These are phyloP conservation scores for Carex littledalei DNA, from an alignment of 176 grass and related monocot genomes.

Conservation along the genomic window DNA sequence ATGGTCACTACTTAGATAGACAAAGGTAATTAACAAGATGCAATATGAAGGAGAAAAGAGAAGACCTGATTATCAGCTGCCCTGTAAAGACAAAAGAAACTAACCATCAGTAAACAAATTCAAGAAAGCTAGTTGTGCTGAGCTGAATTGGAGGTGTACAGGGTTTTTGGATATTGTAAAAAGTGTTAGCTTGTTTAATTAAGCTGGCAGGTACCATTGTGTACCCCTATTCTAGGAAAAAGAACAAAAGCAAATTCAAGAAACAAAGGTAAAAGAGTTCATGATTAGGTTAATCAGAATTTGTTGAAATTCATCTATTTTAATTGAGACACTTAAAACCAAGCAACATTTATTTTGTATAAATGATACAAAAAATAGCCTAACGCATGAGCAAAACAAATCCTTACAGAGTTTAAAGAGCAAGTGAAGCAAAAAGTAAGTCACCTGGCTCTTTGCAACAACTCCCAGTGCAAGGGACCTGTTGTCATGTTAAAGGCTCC, in stretches of 20 bases:
- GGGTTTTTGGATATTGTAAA: neutral
- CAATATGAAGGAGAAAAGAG: neutral
- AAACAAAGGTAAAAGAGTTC: neutral
- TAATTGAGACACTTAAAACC: constrained; percentile 1
- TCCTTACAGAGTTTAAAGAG: neutral
- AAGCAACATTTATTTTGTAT: constrained; percentile 5
- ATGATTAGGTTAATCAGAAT: neutral
- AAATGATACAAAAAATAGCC: neutral
- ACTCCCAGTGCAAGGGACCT: constrained; percentile 92
- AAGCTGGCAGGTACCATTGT: neutral
- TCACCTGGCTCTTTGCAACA: constrained; percentile 91
- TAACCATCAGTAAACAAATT: neutral
- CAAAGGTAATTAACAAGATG: neutral
- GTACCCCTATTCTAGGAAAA: neutral
- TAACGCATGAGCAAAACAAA: neutral
- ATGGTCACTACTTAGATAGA: neutral
- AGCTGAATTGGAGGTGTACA: neutral
- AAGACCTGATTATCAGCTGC: constrained; percentile 83
- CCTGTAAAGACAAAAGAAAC: constrained; percentile 41
- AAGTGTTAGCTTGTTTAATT: neutral
- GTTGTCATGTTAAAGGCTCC: constrained; percentile 99
- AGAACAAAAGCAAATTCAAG: neutral
- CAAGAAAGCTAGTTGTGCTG: neutral
- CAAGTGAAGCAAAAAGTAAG: neutral
- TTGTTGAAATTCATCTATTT: neutral